Evolutionary conservation across 2,329 filamentous ascomycete genomes (phyloP).

Genomic region (Cucurbitaria berberidis): DNA sequence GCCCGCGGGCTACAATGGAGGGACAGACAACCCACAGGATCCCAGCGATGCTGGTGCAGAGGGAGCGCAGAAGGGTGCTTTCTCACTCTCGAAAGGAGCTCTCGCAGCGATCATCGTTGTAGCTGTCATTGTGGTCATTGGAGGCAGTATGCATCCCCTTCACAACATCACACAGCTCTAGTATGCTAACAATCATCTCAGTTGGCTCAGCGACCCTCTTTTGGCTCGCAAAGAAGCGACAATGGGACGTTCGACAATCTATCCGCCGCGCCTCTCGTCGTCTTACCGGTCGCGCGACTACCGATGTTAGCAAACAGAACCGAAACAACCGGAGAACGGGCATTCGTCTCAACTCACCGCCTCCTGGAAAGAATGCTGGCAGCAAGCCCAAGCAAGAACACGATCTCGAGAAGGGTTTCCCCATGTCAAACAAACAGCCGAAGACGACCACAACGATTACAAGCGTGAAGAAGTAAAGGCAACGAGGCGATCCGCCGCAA

Average conservation of each 20-base stretch:
- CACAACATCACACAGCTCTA: not conserved
- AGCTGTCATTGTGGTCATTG: constrained; percentile 63
- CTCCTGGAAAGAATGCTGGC: constrained; percentile 28
- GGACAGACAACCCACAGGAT: constrained; percentile 44
- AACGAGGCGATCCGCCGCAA: not conserved
- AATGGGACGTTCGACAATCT: constrained; percentile 78
- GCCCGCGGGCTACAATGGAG: constrained; percentile 45
- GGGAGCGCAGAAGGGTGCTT: constrained; percentile 65
- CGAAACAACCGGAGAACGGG: constrained; percentile 45
- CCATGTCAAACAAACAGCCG: constrained; percentile 26
- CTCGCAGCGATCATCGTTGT: constrained; percentile 79
- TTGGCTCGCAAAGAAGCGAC: constrained; percentile 81
- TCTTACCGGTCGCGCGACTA: constrained; percentile 49
- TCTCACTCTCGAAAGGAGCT: constrained; percentile 70
- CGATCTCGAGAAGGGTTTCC: constrained; percentile 46
- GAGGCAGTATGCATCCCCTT: constrained; percentile 66
- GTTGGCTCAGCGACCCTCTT: constrained; percentile 72
- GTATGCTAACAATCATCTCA: constrained; percentile 42
- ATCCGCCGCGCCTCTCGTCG: constrained; percentile 68
- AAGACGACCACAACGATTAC: constrained; percentile 45
- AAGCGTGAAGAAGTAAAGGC: constrained; percentile 27
- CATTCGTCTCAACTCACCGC: constrained; percentile 45
- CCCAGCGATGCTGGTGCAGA: constrained; percentile 65
- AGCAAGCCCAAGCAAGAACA: constrained; percentile 26
- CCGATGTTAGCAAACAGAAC: constrained; percentile 34